A percentile compares a stretch with the other conserved stretches of the same genome.
These are phyloP conservation scores for Neurospora sp. DNA, from an alignment of 495 filamentous ascomycete genomes.

Conservation along the genomic window DNA sequence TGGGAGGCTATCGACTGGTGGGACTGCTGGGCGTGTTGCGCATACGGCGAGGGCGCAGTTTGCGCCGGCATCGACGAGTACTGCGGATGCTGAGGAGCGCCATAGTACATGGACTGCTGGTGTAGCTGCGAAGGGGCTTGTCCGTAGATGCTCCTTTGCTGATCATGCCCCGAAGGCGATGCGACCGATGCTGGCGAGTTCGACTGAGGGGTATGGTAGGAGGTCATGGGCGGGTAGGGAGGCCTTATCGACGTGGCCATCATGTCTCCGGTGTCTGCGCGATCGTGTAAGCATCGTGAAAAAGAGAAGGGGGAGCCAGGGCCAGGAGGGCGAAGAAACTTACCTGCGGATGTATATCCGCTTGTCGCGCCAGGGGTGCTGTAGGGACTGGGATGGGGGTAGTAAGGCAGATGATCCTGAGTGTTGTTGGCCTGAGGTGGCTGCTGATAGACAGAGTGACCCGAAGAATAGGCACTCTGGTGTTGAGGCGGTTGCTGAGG, in stretches of 20 bases:
- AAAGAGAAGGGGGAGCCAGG: not conserved
- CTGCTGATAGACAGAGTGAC: constrained; percentile 45
- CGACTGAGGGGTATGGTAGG: constrained; percentile 88
- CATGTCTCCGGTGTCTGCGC: constrained; percentile 70
- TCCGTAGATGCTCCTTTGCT: constrained; percentile 74
- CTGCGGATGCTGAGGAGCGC: constrained; percentile 40
- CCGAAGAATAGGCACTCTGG: constrained; percentile 47
- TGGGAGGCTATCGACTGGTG: constrained; percentile 51
- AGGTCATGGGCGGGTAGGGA: constrained; percentile 69
- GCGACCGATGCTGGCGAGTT: constrained; percentile 94
- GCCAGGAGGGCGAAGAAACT: constrained; percentile 28
- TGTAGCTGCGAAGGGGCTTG: constrained; percentile 69
- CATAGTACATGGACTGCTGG: constrained; percentile 67
- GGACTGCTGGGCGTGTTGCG: constrained; percentile 59
- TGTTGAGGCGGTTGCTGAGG: constrained; percentile 38
- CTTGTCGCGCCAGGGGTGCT: constrained; percentile 58
- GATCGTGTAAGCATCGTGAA: constrained; percentile 17
- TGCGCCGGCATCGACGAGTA: constrained; percentile 62
- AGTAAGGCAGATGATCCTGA: constrained; percentile 60
- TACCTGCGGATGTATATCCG: constrained; percentile 73
- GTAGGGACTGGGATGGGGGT: constrained; percentile 63
- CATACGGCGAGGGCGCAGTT: constrained; percentile 62
- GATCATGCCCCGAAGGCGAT: constrained; percentile 81
- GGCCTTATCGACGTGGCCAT: constrained; percentile 87
- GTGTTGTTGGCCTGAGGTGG: constrained; percentile 34